Percentiles rank a stretch among this genome's conserved stretches.
Conservation (phyloP, 768 basidiomycete genomes). For the Hemileccinum rubropunctum region DNA sequence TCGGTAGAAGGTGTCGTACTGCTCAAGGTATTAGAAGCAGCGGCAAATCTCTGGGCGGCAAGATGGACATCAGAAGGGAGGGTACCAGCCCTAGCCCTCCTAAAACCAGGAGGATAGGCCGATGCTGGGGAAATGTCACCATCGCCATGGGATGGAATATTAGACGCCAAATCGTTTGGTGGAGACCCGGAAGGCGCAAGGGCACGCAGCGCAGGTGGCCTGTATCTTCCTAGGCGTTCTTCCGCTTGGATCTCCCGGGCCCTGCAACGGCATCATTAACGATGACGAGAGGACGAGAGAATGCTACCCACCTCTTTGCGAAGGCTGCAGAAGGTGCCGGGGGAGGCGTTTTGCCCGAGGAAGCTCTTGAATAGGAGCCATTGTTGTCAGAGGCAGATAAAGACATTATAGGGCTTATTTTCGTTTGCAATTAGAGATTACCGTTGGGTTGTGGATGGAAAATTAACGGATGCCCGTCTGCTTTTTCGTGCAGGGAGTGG, state of each 20-base stretch:
- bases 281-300: conserved; percentile 9
- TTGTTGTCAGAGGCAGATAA: conserved; percentile 83
- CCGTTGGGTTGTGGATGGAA: conserved; percentile 34
- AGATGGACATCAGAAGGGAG: conserved; percentile 93
- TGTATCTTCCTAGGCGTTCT: conserved; percentile 68
- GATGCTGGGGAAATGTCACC: conserved; percentile 59
- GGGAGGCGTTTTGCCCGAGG: conserved; percentile 87
- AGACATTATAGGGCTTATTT: conserved; percentile 77
- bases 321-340: conserved; percentile 88
- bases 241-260: conserved; percentile 84
- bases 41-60: conserved; percentile 78
- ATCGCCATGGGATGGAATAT: conserved; percentile 58
- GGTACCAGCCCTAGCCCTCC: conserved; percentile 96
- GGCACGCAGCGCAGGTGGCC: conserved; percentile 75
- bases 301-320: conserved; percentile 69
- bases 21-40: conserved; percentile 56
- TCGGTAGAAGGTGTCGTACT: conserved; percentile 49
- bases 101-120: conserved; percentile 82
- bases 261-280: conserved; percentile 39
- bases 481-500: conserved; percentile 31
- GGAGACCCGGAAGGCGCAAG: conserved; percentile 69
- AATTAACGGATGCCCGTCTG: conserved; percentile 33
- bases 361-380: conserved; percentile 76
- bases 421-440: conserved; percentile 81
- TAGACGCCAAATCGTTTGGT: conserved; percentile 62